Evolutionary conservation across 1,284 basidiomycete species (phyloP).

Genomic region (Naganishia sp.): DNA sequence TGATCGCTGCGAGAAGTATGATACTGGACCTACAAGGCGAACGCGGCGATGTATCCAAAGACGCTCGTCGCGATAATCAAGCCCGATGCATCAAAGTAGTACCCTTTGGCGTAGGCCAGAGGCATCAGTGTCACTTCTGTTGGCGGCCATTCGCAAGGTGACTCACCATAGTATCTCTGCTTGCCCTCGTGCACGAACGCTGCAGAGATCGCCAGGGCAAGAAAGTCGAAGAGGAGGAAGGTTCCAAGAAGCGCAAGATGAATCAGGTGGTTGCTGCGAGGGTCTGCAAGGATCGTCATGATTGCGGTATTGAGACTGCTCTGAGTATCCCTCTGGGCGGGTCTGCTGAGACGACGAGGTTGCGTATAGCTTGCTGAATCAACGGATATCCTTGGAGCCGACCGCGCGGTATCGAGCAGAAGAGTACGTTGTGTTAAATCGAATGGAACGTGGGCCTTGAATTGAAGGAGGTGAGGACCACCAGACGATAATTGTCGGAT

Average conservation of each 20-base stretch:
- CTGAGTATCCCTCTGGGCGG: background rate
- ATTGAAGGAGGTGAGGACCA: no score
- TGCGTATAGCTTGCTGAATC: no score
- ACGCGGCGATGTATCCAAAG: background rate
- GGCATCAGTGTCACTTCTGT: no score
- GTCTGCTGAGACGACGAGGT: no score
- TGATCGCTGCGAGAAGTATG: background rate
- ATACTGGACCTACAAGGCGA: background rate
- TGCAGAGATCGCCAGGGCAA: constrained; percentile 17
- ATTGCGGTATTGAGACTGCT: background rate
- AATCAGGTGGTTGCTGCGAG: constrained; percentile 8
- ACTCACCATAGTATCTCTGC: constrained; percentile 5
- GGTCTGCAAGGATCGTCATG: constrained; percentile 9
- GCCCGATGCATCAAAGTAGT: constrained; percentile 17
- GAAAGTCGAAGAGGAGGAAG: constrained; percentile 18
- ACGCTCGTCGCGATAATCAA: constrained; percentile 14
- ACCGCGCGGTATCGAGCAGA: no score
- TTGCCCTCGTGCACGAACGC: constrained; percentile 8
- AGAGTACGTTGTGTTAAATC: no score
- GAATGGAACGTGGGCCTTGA: no score
- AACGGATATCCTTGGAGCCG: no score
- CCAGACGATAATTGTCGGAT: no score
- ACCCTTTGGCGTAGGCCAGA: background rate
- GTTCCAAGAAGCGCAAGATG: constrained; percentile 13
- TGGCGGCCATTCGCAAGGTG: background rate